Percentiles rank a stretch among this genome's conserved stretches.
Conservation (phyloP, 1,284 basidiomycete species). For the Marasmius fiardii region DNA sequence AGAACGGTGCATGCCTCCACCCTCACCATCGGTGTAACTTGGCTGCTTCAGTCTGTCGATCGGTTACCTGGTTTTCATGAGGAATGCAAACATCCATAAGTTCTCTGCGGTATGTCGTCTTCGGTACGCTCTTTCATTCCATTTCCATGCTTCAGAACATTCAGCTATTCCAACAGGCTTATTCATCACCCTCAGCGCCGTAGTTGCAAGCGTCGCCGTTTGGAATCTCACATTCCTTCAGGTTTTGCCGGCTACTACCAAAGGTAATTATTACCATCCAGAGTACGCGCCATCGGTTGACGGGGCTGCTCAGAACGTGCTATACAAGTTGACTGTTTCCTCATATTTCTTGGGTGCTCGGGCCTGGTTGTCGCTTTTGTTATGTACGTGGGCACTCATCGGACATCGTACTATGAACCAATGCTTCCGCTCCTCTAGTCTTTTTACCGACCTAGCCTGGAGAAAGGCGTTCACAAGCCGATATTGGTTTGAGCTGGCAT, state of each 20-base stretch:
- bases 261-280: constrained; percentile 1
- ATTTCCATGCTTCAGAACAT: background rate
- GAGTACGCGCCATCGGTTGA: background rate
- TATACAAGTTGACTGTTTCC: constrained; percentile 50
- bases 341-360: constrained; percentile 59
- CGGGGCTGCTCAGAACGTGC: constrained; percentile 5
- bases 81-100: constrained; percentile 32
- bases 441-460: constrained; percentile 58
- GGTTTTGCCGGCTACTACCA: constrained; percentile 21
- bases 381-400: constrained; percentile 41
- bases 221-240: constrained; percentile 60
- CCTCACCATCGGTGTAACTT: constrained; percentile 13
- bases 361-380: constrained; percentile 56
- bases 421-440: constrained; percentile 31
- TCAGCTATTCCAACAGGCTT: constrained; percentile 35
- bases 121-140: constrained; percentile 36
- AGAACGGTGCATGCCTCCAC: constrained; percentile 18
- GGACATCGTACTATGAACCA: background rate
- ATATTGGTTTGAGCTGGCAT: constrained; percentile 70
- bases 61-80: constrained; percentile 20
- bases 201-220: constrained; percentile 61
- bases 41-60: constrained; percentile 10
- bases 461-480: constrained; percentile 48
- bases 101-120: constrained; percentile 44
- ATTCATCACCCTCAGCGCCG: constrained; percentile 62